Evolutionary conservation across 164 flowering plant species (phyloP), one percentile per base, ranked within the genome.

Genomic region (Dillenia suffruticosa): DNA sequence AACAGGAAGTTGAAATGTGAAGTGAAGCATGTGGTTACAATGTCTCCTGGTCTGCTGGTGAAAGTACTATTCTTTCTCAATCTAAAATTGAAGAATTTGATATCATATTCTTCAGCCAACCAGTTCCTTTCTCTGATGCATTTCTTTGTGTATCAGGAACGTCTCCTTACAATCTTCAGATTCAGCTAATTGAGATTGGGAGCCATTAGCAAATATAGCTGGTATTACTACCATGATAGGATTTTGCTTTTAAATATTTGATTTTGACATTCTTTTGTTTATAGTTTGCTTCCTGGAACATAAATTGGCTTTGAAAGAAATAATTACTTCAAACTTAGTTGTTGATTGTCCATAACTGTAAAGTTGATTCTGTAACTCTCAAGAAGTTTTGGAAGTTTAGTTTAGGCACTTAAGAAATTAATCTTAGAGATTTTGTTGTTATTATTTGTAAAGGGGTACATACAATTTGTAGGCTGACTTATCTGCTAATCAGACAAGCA

Each of bases 321-420:
- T 81, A 73, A 77, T 71, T 81, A 77, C 56, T 85, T 93, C 78
- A 79, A 72, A 72, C 46, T 77, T 79, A 45, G 84, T 87, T 50
- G 68, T 76, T 49, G 85, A 86, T 76, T 72, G 5, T 79, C 64
- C 88, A 87, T 54, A 78, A 89, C 79, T 87, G 89, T 63, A 78
- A 60, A 74, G 69, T 10, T 85, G 97, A 73, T 90, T 85, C 6
- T 90, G 77, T 71, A 77, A 70, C 24, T 85, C 77, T 77, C 87
- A 72, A 72, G 72, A 63, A 90, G 96, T 72, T 84, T 65, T 68
- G 68, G 51, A 87, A 84, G 56, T 61, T 80, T 40, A 62, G 70
- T 49, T 62, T 19, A 63, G 84, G 76, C 40, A 75, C 58, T 45
- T 60, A 63, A 48, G 81, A 60, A 17, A 56, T 15, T 58, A 64